phyloP scores from a whole-genome alignment of 306 rosid genomes.

The barrel medic (Medicago truncatula) region MtrunA17r5.0-ANR NC_053043.1:8825001-8825500 shows the following conservation, averaged over 20 bases:
- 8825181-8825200: slow-evolving; percentile 61
- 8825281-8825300: slow-evolving; percentile 98
- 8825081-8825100: not conserved
- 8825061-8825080: not conserved
- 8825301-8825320: slow-evolving; percentile 97
- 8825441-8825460: not conserved
- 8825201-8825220: slow-evolving; percentile 89
- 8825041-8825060: not conserved
- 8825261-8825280: slow-evolving; percentile 98
- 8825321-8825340: slow-evolving; percentile 88
- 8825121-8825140: not conserved
- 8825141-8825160: slow-evolving; percentile 57
- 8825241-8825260: slow-evolving; percentile 98
- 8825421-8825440: not conserved
- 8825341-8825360: slow-evolving; percentile 84
- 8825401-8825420: not conserved
- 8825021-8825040: slow-evolving; percentile 14
- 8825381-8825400: not conserved
- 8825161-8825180: slow-evolving; percentile 80
- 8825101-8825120: not conserved
- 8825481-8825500: too few relatives aligned
- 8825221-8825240: slow-evolving; percentile 89
- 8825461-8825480: not conserved
- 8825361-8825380: not conserved
- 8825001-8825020: not conserved